A percentile compares a stretch with the other conserved stretches of the same genome.
Conservation (phyloP, 306 rosid genomes). For the Dicorynia guianensis region DNA sequence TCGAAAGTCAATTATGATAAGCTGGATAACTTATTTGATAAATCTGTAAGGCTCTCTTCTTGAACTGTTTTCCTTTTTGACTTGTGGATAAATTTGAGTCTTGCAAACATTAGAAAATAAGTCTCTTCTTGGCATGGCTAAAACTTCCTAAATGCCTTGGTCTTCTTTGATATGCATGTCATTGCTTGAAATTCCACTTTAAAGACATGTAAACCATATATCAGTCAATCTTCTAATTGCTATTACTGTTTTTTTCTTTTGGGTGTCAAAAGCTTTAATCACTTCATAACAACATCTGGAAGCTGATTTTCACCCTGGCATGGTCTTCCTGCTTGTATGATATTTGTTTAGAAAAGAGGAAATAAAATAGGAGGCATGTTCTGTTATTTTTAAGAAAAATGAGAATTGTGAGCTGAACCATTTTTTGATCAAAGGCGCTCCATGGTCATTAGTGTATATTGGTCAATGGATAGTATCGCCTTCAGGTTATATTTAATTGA, state of each 20-base stretch:
- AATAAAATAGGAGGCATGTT: background rate
- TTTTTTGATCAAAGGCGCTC: background rate
- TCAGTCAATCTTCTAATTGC: slow-evolving; percentile 5
- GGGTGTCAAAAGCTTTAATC: slow-evolving; percentile 2
- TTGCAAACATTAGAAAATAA: background rate
- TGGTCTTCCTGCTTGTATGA: background rate
- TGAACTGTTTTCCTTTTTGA: slow-evolving; percentile 31
- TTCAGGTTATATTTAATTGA: background rate
- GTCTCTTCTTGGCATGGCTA: background rate
- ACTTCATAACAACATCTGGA: background rate
- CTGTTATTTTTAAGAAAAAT: background rate
- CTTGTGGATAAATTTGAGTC: background rate
- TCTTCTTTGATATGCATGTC: slow-evolving; percentile 14
- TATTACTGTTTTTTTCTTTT: slow-evolving; percentile 8
- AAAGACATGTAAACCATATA: background rate
- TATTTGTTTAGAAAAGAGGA: background rate
- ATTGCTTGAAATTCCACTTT: slow-evolving; percentile 1
- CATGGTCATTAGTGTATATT: background rate
- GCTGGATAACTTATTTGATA: slow-evolving; percentile 58
- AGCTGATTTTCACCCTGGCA: slow-evolving; percentile 2
- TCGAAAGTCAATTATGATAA: slow-evolving; percentile 70
- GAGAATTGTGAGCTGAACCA: slow-evolving; percentile 9
- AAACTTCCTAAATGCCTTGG: background rate
- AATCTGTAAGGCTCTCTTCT: slow-evolving; percentile 50
- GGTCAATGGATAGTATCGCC: background rate